Base-by-base conservation (phyloP, 805 yeast genomes). In the Saturnispora quitensis region DNA sequence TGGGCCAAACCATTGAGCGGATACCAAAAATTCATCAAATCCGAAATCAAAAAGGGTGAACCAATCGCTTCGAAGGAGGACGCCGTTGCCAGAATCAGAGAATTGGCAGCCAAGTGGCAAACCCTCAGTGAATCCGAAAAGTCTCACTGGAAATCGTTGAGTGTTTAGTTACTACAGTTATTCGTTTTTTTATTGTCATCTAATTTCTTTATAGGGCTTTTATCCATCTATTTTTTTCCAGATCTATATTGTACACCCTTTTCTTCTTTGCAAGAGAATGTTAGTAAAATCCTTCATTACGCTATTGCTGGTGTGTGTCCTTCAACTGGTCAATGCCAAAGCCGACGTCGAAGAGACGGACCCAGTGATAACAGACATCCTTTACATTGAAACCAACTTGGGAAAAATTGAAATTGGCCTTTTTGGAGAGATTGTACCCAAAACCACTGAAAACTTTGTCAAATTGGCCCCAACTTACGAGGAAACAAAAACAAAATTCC, bases 401-500 rank as follows among this genome's bases (percentile, higher is more conserved):
- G 84, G 84, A 3, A 62, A 65, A 7, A 60, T 86, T 52, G 71
- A 74, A 10, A 61, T 86, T 17, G 90, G 84, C 0, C 61, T 86
- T 50, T 86, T 82, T 64, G 89, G 89, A 2, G 71, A 78, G 0
- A 75, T 77, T 8, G 85, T 73, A 3, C 91, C 91, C 20, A 71
- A 71, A 57, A 81, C 89, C 3, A 84, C 73, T 5, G 69, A 70
- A 51, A 84, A 84, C 69, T 84, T 84, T 62, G 73, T 72, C 44
- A 69, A 69, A 40, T 61, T 82, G 42, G 73, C 84, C 15, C 68
- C 56, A 27, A 71, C 77, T 3, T 87, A 84, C 72, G 71, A 73
- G 59, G 76, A 75, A 55, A 52, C 40, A 3, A 38, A 53, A 3
- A 77, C 88, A 5, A 67, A 73, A 18, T 85, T 89, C 76, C 93